These are phyloP conservation scores for Diaporthe velutina DNA, from an alignment of 2,329 filamentous ascomycete genomes.

Conservation along the genomic window DNA sequence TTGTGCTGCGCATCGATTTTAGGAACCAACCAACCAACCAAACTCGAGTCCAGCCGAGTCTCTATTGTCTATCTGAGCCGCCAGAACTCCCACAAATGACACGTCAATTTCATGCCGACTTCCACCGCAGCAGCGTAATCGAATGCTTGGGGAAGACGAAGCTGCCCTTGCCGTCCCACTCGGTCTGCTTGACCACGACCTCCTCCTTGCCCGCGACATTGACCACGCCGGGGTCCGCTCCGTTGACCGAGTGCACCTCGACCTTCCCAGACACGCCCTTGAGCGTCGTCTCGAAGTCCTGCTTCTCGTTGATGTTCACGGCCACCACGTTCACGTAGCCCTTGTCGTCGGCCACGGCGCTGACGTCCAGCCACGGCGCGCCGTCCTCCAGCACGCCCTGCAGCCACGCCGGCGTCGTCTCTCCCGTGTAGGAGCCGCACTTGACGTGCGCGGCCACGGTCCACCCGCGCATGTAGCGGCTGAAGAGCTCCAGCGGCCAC, in stretches of 20 bases:
- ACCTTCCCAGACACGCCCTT: constrained; percentile 67
- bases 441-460: constrained; percentile 76
- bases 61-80: constrained; percentile 36
- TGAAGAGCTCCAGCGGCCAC: constrained; percentile 80
- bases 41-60: constrained; percentile 24
- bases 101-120: constrained; percentile 41
- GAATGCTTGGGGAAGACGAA: constrained; percentile 79
- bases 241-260: constrained; percentile 73
- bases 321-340: constrained; percentile 77
- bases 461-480: constrained; percentile 79
- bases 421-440: constrained; percentile 73
- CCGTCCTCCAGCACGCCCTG: constrained; percentile 71
- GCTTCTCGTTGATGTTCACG: constrained; percentile 77
- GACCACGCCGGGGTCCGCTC: constrained; percentile 65
- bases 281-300: constrained; percentile 71
- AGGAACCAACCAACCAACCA: not conserved
- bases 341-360: constrained; percentile 68
- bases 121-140: constrained; percentile 74
- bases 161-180: constrained; percentile 72
- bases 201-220: constrained; percentile 75
- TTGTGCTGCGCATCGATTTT: constrained; percentile 16
- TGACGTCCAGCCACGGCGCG: constrained; percentile 79
- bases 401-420: constrained; percentile 76
- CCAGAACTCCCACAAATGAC: constrained; percentile 34
- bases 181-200: constrained; percentile 64